Base-by-base conservation (phyloP, 106 monocot genomes). In the Gastrodia elata region DNA sequence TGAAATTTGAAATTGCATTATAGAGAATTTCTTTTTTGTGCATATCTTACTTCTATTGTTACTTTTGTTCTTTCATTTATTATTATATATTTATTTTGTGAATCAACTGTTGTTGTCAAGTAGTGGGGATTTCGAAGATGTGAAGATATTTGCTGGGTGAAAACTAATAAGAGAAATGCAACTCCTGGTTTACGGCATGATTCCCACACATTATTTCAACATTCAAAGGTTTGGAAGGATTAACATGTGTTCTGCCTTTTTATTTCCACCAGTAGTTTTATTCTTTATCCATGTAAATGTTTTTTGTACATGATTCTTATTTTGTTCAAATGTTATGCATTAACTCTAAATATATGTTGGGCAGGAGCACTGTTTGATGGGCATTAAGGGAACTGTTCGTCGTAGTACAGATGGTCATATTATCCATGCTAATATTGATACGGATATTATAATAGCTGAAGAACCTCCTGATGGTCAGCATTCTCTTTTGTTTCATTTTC, bases 91-190 rank as follows among this genome's bases (percentile, higher is more conserved):
- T 61, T 61, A 61, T 61, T 61, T 32, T 61, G 1, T 41, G 28
- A 59, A 33, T 9, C 15, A 35, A 58, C 44, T 49, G 0, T 48
- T 46, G 35, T 67, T 73, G 33, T 72, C 14, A 33, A 82, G 13
- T 61, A 97, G 97, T 97, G 97, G 97, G 97, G 97, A 71, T 97
- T 97, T 77, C 78, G 97, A 52, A 90, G 97, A 74, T 97, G 97
- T 75, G 97, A 97, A 72, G 97, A 97, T 85, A 97, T 97, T 26
- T 97, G 97, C 59, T 97, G 97, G 97, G 88, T 97, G 35, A 97
- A 97, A 71, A 97, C 97, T 44, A 97, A 97, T 72, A 97, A 97
- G 76, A 87, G 72, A 59, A 97, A 86, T 90, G 90, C 93, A 46
- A 80, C 90, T 55, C 85, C 89, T 40, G 86, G 86, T 64, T 77